Evolutionary conservation across 805 yeast species (phyloP).

Genomic region (Candida verbasci): DNA sequence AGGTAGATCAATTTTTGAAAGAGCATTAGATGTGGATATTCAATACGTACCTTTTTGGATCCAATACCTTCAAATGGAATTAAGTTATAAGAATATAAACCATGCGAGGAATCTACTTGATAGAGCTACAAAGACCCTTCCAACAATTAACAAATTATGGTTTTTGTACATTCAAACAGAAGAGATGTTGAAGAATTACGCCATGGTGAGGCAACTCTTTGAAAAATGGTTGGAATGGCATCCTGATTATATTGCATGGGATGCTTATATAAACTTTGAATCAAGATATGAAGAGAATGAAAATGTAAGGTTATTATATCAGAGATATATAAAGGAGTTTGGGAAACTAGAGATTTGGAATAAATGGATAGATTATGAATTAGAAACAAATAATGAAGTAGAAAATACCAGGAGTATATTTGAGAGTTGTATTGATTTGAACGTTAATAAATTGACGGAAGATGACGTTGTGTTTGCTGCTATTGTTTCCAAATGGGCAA

Average conservation of each 20-base stretch:
- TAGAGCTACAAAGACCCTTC: conserved; percentile 68
- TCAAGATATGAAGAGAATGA: conserved; percentile 54
- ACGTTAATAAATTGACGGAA: conserved; percentile 13
- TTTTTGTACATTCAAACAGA: conserved; percentile 76
- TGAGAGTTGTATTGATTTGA: conserved; percentile 59
- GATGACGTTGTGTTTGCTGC: conserved; percentile 25
- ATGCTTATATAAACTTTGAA: conserved; percentile 69
- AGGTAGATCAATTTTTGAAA: conserved; percentile 83
- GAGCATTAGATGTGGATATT: conserved; percentile 75
- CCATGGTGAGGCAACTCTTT: conserved; percentile 61
- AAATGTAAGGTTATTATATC: conserved; percentile 56
- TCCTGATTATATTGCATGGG: conserved; percentile 69
- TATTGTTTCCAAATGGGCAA: conserved; percentile 53
- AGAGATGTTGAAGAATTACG: conserved; percentile 64
- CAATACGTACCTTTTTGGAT: conserved; percentile 83
- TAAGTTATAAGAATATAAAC: conserved; percentile 66
- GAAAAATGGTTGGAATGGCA: conserved; percentile 80
- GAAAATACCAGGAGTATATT: conserved; percentile 58
- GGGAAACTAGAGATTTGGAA: conserved; percentile 55
- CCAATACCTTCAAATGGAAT: conserved; percentile 74
- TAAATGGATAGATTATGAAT: conserved; percentile 72
- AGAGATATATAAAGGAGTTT: conserved; percentile 41
- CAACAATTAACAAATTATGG: conserved; percentile 85
- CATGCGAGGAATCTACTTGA: conserved; percentile 87
- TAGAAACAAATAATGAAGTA: conserved; percentile 23